Percentiles rank a stretch among this genome's conserved stretches.
Conservation (phyloP, 345 rosid genomes). For the Lumnitzera racemosa region DNA sequence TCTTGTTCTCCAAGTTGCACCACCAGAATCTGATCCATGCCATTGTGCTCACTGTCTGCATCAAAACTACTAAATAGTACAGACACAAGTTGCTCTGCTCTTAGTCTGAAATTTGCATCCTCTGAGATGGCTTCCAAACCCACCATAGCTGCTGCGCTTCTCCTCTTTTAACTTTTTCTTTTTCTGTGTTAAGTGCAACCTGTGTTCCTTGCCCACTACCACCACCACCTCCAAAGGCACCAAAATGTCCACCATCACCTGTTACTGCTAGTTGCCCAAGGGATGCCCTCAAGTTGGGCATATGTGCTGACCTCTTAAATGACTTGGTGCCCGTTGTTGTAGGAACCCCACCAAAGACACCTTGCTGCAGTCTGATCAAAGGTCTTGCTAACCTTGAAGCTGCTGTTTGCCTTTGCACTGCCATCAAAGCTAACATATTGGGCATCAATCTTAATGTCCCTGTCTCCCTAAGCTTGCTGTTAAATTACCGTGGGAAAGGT, state of each 20-base stretch:
- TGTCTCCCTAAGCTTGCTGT: slow-evolving; percentile 46
- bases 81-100: not conserved
- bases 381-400: slow-evolving; percentile 63
- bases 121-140: slow-evolving; percentile 18
- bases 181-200: slow-evolving; percentile 16
- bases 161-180: slow-evolving; percentile 18
- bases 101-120: not conserved
- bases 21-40: slow-evolving; percentile 13
- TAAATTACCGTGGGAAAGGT: slow-evolving; percentile 56
- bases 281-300: slow-evolving; percentile 67
- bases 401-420: slow-evolving; percentile 80
- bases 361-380: slow-evolving; percentile 48
- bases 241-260: slow-evolving; percentile 4
- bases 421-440: slow-evolving; percentile 56
- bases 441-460: slow-evolving; percentile 53
- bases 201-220: slow-evolving; percentile 10
- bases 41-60: slow-evolving; percentile 5
- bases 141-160: slow-evolving; percentile 9
- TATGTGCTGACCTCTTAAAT: slow-evolving; percentile 40
- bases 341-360: slow-evolving; percentile 49
- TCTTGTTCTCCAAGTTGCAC: slow-evolving; percentile 10
- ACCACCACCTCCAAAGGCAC: not conserved
- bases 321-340: slow-evolving; percentile 35
- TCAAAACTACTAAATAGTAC: not conserved
- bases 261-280: slow-evolving; percentile 42